Conservation (phyloP, 176 grass and related monocot genomes). For the Carex kokanica region DNA sequence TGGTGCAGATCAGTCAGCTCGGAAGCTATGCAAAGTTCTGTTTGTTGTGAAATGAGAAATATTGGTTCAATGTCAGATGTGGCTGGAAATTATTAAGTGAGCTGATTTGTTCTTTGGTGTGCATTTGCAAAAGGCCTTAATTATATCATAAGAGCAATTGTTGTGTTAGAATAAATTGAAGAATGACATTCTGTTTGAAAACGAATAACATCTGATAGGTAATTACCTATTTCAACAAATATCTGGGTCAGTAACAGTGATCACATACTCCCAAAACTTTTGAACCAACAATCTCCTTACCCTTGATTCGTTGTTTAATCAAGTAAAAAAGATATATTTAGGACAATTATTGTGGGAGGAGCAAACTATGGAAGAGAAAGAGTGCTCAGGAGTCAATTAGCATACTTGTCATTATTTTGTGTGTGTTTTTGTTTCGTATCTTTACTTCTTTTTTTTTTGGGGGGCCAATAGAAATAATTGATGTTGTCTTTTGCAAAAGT, state of each 20-base stretch:
- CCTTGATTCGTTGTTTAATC: not conserved
- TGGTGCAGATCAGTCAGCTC: not conserved
- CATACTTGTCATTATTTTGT: not conserved
- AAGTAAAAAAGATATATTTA: not conserved
- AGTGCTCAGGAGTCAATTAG: too few relatives aligned
- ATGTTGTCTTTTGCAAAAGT: not conserved
- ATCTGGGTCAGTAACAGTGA: not conserved
- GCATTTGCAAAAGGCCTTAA: not conserved
- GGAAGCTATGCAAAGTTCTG: not conserved
- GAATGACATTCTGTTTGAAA: not conserved
- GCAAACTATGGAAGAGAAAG: not conserved
- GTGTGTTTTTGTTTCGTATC: not conserved
- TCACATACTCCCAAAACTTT: not conserved
- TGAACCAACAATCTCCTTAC: not conserved
- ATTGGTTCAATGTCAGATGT: not conserved
- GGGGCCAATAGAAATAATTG: not conserved
- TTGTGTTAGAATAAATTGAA: not conserved
- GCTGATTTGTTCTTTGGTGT: not conserved
- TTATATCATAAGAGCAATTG: not conserved
- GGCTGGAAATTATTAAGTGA: not conserved
- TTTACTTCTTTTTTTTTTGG: not conserved
- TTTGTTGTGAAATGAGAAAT: not conserved
- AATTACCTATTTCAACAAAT: not conserved
- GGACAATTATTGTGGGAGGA: not conserved
- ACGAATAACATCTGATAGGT: not conserved